Evolutionary conservation across 345 rosid species (phyloP), one percentile per base, ranked within the genome.

Genomic region (Toxicodendron radicans): DNA sequence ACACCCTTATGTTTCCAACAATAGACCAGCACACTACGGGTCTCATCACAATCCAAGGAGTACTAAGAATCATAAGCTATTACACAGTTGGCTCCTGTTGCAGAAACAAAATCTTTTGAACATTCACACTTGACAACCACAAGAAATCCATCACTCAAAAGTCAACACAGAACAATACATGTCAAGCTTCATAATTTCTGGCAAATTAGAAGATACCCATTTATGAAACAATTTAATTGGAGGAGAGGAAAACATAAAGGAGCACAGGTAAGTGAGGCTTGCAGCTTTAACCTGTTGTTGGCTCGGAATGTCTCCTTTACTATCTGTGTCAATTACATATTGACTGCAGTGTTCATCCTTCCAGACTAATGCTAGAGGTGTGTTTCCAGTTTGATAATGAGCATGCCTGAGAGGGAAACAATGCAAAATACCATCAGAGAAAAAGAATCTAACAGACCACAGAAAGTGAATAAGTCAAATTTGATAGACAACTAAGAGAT

Each of bases 321-420:
- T 84, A 60, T 95, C 99, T 2, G 99, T 93, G 83, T 95, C 99
- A 43, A 95, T 89, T 74, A 93, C 97, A 83, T 89, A 95, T 78
- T 88, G 97, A 82, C 97, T 93, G 74, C 97, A 95, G 38, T 82
- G 87, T 76, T 87, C 95, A 75, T 95, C 99, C 80, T 93, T 95
- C 99, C 99, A 95, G 49, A 93, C 92, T 84, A 95, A 82, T 56
- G 88, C 92, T n/a, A 95, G 83, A 24, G 98, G 99, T 49, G 99
- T 93, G 77, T 85, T 93, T 61, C 98, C 99, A 35, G 87, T 83
- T 79, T 91, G 96, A 87, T 93, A 95, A 66, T 90, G 97, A 58
- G 98, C 89, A 83, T 87, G 89, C 85, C 98, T 95, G 83, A 32
- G 23, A 75, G 81, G 52, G 72, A 78, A 75, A 56, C 56, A 54